Evolutionary conservation across 441 rosid species (phyloP).

Genomic region (Capsella rubella): DNA sequence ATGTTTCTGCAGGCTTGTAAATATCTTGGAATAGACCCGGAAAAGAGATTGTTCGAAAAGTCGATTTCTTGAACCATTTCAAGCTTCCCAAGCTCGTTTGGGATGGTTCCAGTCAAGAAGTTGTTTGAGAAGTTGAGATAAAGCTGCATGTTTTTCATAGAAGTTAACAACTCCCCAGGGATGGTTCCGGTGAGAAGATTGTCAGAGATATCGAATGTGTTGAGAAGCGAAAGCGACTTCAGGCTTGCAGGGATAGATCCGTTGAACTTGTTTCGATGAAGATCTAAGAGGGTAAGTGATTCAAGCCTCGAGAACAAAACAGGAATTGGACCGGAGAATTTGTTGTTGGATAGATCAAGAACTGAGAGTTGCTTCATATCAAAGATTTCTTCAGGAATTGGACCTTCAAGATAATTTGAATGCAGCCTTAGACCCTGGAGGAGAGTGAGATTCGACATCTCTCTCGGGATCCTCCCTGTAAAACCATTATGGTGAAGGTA

Average conservation of each 20-base stretch:
- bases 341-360: slow-evolving; percentile 63
- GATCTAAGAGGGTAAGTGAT: slow-evolving; percentile 59
- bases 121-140: slow-evolving; percentile 75
- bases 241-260: slow-evolving; percentile 78
- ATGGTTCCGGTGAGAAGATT: slow-evolving; percentile 69
- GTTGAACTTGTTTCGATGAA: slow-evolving; percentile 65
- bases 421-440: slow-evolving; percentile 71
- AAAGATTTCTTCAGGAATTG: slow-evolving; percentile 61
- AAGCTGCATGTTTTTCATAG: slow-evolving; percentile 60
- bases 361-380: slow-evolving; percentile 59
- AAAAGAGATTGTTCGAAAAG: slow-evolving; percentile 70
- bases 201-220: slow-evolving; percentile 69
- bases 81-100: slow-evolving; percentile 72
- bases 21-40: slow-evolving; percentile 67
- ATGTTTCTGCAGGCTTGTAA: slow-evolving; percentile 70
- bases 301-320: slow-evolving; percentile 59
- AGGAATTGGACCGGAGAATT: slow-evolving; percentile 64
- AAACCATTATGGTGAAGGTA: slow-evolving; percentile 59
- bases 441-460: slow-evolving; percentile 63
- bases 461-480: slow-evolving; percentile 65
- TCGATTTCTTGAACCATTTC: slow-evolving; percentile 79
- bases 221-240: slow-evolving; percentile 51
- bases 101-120: slow-evolving; percentile 61
- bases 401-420: slow-evolving; percentile 61
- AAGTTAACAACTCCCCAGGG: slow-evolving; percentile 51